Percentiles rank a stretch among this genome's conserved stretches.
Conservation (phyloP, 768 basidiomycete species). For the Leccinellum albellum region DNA sequence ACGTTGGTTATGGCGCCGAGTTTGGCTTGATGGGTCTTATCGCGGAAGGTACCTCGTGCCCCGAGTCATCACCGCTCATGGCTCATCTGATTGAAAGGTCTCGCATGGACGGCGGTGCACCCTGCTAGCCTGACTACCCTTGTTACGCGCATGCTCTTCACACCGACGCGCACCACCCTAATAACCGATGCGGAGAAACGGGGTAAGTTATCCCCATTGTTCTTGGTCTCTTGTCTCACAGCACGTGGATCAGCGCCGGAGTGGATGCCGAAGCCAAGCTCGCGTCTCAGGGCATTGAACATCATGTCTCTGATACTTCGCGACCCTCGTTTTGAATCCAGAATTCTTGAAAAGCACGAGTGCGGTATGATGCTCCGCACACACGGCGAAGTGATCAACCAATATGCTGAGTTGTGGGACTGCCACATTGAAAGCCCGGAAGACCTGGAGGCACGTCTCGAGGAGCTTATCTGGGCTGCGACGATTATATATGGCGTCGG, state of each 20-base stretch:
- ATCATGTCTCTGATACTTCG: constrained; percentile 53
- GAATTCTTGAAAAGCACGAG: constrained; percentile 30
- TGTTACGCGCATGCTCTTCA: constrained; percentile 33
- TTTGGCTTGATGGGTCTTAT: constrained; percentile 60
- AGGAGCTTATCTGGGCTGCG: constrained; percentile 59
- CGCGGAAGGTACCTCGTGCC: constrained; percentile 36
- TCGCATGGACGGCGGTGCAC: constrained; percentile 57
- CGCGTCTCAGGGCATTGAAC: constrained; percentile 43
- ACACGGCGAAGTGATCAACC: constrained; percentile 39
- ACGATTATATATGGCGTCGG: constrained; percentile 56
- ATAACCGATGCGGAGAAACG: constrained; percentile 21
- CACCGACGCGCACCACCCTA: constrained; percentile 17
- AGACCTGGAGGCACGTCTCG: constrained; percentile 48
- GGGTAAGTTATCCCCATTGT: constrained; percentile 1
- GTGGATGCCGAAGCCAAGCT: constrained; percentile 25
- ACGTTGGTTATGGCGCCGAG: constrained; percentile 60
- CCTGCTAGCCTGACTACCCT: constrained; percentile 32
- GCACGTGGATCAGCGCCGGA: constrained; percentile 11
- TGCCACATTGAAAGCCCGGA: constrained; percentile 34
- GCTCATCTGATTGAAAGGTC: constrained; percentile 37
- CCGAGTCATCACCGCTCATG: not conserved
- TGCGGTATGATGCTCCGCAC: constrained; percentile 34
- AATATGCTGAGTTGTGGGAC: constrained; percentile 46
- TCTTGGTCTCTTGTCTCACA: not conserved
- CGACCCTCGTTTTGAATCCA: constrained; percentile 38